A percentile compares a stretch with the other conserved stretches of the same genome.
Evolutionary conservation across 2,329 filamentous ascomycete genomes (phyloP).

Genomic region (Cordyceps fumosorosea): DNA sequence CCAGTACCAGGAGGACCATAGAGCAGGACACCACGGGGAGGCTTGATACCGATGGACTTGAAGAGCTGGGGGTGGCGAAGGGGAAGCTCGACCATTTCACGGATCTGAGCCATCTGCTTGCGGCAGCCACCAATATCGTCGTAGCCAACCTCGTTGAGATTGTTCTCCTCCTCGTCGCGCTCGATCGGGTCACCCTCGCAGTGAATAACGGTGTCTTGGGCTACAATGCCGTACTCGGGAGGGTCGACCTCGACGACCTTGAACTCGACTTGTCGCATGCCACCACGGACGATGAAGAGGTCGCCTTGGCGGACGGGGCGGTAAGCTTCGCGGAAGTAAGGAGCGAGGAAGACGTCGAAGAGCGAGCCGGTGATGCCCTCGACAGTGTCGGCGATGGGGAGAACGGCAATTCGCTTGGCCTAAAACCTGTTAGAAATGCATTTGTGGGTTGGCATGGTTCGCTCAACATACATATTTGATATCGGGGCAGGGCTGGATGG

Average conservation of each 20-base stretch:
- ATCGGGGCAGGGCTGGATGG: constrained; percentile 93
- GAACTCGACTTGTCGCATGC: constrained; percentile 99
- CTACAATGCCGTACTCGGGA: constrained; percentile 96
- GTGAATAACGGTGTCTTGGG: constrained; percentile 97
- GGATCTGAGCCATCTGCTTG: constrained; percentile 99
- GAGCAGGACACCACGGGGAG: constrained; percentile 93
- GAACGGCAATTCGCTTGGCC: constrained; percentile 98
- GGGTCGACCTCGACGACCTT: constrained; percentile 99
- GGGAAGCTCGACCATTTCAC: constrained; percentile 95
- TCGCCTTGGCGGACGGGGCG: constrained; percentile 95
- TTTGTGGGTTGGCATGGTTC: not conserved
- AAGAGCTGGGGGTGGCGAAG: constrained; percentile 96
- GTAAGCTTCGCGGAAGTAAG: constrained; percentile 99
- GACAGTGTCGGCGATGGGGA: constrained; percentile 95
- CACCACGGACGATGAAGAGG: constrained; percentile 92
- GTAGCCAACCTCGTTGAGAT: constrained; percentile 97
- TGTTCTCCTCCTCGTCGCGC: constrained; percentile 98
- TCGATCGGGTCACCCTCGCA: constrained; percentile 94
- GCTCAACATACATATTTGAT: constrained; percentile 92
- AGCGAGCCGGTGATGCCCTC: constrained; percentile 96
- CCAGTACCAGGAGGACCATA: constrained; percentile 96
- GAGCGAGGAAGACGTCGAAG: constrained; percentile 98
- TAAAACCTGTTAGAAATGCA: constrained; percentile 33
- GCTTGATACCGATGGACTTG: constrained; percentile 99
- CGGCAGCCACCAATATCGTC: constrained; percentile 98